Evolutionary conservation across 768 basidiomycete genomes (phyloP).

Genomic region (Trametes villosa): DNA sequence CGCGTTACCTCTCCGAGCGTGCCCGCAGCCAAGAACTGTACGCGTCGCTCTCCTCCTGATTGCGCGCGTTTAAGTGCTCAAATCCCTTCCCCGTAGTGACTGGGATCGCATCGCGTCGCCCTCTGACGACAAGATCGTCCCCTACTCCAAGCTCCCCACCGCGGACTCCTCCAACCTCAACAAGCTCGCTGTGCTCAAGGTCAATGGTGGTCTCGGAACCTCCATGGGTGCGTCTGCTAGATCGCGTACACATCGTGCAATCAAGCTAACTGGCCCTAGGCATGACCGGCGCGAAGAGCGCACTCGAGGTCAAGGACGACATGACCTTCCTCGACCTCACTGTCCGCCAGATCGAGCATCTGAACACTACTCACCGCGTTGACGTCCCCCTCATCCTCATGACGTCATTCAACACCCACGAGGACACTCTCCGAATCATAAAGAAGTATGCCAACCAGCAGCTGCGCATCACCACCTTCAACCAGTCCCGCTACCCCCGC

Average conservation of each 20-base stretch:
- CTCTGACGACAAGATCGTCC: constrained; percentile 81
- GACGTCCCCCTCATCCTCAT: constrained; percentile 97
- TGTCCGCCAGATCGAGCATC: constrained; percentile 94
- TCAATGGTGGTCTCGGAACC: constrained; percentile 92
- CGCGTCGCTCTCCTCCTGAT: constrained; percentile 34
- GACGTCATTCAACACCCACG: constrained; percentile 99
- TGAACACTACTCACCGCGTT: constrained; percentile 81
- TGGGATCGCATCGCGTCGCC: constrained; percentile 74
- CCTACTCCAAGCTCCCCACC: constrained; percentile 73
- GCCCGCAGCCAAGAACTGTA: constrained; percentile 78
- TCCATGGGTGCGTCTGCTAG: constrained; percentile 68
- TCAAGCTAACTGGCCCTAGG: constrained; percentile 44
- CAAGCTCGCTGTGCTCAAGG: constrained; percentile 95
- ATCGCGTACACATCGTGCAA: background rate
- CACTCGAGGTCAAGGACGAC: constrained; percentile 95
- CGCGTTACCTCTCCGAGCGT: constrained; percentile 72
- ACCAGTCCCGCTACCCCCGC: constrained; percentile 93
- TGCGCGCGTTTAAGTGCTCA: constrained; percentile 3
- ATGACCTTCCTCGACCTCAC: constrained; percentile 97
- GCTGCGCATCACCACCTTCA: constrained; percentile 89
- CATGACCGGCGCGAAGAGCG: constrained; percentile 87
- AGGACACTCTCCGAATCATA: constrained; percentile 94
- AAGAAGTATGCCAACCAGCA: constrained; percentile 97
- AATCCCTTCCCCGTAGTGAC: constrained; percentile 22
- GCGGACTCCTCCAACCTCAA: constrained; percentile 68